These are phyloP conservation scores for Colletotrichum musicola DNA, from an alignment of 2,329 filamentous ascomycete species.

Conservation along the genomic window DNA sequence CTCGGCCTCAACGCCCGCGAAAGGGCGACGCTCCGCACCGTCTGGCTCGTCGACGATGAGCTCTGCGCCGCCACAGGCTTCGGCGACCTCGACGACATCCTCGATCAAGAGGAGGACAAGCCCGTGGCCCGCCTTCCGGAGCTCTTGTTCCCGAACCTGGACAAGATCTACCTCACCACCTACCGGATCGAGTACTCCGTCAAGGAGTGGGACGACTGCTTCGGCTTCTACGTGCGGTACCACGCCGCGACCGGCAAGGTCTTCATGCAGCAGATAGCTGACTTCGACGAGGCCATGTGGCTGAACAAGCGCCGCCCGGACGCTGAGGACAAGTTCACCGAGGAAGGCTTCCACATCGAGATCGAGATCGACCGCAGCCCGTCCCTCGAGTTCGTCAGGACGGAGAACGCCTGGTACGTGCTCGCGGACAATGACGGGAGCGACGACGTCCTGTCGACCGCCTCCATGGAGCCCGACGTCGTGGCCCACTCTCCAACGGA, in stretches of 20 bases:
- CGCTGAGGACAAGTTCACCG: neutral
- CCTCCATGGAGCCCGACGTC: neutral
- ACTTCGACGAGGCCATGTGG: neutral
- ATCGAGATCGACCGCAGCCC: neutral
- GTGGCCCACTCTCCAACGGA: neutral
- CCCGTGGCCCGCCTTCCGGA: neutral
- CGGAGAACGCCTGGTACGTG: neutral
- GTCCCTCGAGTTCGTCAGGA: neutral
- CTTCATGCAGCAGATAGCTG: neutral
- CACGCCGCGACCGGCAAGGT: neutral
- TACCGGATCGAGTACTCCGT: neutral
- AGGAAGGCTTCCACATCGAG: neutral
- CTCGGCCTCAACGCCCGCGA: neutral
- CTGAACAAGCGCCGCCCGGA: neutral
- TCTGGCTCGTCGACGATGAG: neutral
- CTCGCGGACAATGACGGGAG: neutral
- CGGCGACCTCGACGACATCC: neutral
- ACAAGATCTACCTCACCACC: neutral
- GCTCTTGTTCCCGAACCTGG: neutral
- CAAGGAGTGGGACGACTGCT: neutral
- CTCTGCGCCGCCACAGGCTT: neutral
- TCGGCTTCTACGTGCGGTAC: neutral
- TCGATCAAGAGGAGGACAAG: neutral
- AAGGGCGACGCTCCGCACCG: neutral
- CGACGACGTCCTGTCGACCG: neutral